phyloP scores from a whole-genome alignment of 805 yeast species.

The Isabelozyma rhagii region DNA sequence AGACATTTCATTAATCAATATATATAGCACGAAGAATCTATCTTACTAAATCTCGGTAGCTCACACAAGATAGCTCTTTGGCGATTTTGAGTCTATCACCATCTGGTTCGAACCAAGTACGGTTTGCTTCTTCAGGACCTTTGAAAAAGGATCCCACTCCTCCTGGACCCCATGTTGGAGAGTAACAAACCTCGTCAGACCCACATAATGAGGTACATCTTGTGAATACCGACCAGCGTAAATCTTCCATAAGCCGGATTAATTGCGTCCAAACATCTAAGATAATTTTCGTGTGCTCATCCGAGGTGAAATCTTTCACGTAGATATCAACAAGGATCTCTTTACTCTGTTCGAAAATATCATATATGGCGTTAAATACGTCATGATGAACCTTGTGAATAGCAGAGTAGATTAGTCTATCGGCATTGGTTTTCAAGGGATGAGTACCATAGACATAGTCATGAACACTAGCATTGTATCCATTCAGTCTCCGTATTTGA shows the following conservation, averaged over 20 bases:
- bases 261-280: constrained; percentile 6
- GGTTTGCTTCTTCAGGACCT: neutral
- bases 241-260: constrained; percentile 9
- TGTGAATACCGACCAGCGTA: constrained; percentile 42
- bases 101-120: constrained; percentile 4
- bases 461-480: constrained; percentile 34
- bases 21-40: neutral
- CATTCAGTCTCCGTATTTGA: constrained; percentile 13
- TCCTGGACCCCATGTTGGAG: constrained; percentile 61
- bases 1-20: too few species aligned
- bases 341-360: constrained; percentile 27
- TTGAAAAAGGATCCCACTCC: constrained; percentile 3
- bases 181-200: constrained; percentile 49
- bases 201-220: constrained; percentile 41
- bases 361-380: constrained; percentile 35
- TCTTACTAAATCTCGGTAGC: constrained; percentile 1
- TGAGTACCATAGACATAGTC: constrained; percentile 47
- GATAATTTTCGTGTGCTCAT: constrained; percentile 3
- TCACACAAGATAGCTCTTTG: constrained; percentile 5
- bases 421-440: constrained; percentile 35
- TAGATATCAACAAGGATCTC: constrained; percentile 17
- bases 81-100: constrained; percentile 7
- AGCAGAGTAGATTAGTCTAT: constrained; percentile 49
- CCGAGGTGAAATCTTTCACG: constrained; percentile 6
- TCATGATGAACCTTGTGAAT: constrained; percentile 35